Evolutionary conservation across 768 basidiomycete genomes (phyloP).

Genomic region (Lactarius quietus): DNA sequence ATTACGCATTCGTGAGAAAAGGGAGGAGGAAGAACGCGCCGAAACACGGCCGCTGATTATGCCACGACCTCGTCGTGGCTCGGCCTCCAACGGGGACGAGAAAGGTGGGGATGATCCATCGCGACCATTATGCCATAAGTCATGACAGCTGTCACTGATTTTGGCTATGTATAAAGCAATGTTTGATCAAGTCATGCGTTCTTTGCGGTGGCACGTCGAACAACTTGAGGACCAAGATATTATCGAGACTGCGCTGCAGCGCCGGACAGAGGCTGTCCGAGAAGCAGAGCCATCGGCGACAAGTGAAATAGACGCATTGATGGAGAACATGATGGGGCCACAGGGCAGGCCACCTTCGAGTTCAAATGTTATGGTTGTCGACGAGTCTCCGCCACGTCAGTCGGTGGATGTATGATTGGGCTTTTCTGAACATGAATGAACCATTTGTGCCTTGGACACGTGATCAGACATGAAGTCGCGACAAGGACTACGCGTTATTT

Average conservation of each 20-base stretch:
- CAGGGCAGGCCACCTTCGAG: neutral
- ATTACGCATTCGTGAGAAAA: constrained; percentile 36
- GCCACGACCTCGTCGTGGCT: constrained; percentile 28
- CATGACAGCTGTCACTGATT: neutral
- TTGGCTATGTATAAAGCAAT: constrained; percentile 31
- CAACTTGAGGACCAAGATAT: constrained; percentile 44
- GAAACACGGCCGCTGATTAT: constrained; percentile 34
- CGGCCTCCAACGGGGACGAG: constrained; percentile 37
- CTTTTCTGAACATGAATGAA: neutral
- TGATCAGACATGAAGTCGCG: constrained; percentile 1
- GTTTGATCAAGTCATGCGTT: constrained; percentile 37
- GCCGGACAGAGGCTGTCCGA: constrained; percentile 36
- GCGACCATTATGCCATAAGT: neutral
- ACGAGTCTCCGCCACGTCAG: neutral
- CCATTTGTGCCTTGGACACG: neutral
- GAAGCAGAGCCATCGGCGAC: constrained; percentile 36
- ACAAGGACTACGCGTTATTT: constrained; percentile 23
- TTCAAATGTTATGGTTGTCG: neutral
- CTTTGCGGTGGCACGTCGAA: constrained; percentile 37
- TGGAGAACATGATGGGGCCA: constrained; percentile 39
- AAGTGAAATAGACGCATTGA: constrained; percentile 39
- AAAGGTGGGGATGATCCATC: constrained; percentile 31
- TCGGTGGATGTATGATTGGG: neutral
- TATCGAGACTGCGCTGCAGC: constrained; percentile 39
- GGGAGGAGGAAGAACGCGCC: constrained; percentile 38